phyloP scores from a whole-genome alignment of 345 rosid genomes.

The Carallia pectinifolia region DNA sequence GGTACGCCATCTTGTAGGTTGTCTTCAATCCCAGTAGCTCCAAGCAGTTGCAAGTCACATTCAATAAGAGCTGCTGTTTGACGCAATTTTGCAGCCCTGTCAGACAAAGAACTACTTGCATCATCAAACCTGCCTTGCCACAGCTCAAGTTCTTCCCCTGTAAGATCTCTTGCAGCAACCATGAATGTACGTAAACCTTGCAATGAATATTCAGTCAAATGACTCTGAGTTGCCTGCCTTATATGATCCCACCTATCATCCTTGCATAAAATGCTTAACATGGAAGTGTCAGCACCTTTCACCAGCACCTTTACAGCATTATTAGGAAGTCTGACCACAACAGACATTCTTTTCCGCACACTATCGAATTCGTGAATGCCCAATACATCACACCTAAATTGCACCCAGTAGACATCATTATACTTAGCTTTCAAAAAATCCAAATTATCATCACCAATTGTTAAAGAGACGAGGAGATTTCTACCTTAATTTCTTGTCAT shows the following conservation, averaged over 20 bases:
- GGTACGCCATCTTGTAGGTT: slow-evolving; percentile 77
- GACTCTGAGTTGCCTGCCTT: slow-evolving; percentile 43
- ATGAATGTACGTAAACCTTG: slow-evolving; percentile 69
- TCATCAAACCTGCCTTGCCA: slow-evolving; percentile 65
- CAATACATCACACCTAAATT: slow-evolving; percentile 63
- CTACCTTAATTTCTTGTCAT: slow-evolving; percentile 66
- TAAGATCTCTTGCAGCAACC: slow-evolving; percentile 68
- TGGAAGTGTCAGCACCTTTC: slow-evolving; percentile 75
- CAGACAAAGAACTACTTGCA: slow-evolving; percentile 72
- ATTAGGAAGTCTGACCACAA: slow-evolving; percentile 70
- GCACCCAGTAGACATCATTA: slow-evolving; percentile 2
- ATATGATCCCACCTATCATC: slow-evolving; percentile 33
- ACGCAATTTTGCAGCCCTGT: slow-evolving; percentile 59
- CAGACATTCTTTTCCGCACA: slow-evolving; percentile 82
- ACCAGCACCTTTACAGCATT: slow-evolving; percentile 62
- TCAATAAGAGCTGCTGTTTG: slow-evolving; percentile 67
- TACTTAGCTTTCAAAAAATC: background rate
- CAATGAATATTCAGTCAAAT: slow-evolving; percentile 59
- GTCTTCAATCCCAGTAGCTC: slow-evolving; percentile 75
- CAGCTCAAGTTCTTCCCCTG: slow-evolving; percentile 55
- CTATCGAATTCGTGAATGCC: slow-evolving; percentile 82
- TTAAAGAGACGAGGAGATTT: background rate
- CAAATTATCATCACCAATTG: background rate
- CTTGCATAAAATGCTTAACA: slow-evolving; percentile 47
- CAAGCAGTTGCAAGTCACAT: slow-evolving; percentile 56